These are phyloP conservation scores for Flaveria brownii DNA, from an alignment of 129 eudicot genomes.

Conservation along the genomic window DNA sequence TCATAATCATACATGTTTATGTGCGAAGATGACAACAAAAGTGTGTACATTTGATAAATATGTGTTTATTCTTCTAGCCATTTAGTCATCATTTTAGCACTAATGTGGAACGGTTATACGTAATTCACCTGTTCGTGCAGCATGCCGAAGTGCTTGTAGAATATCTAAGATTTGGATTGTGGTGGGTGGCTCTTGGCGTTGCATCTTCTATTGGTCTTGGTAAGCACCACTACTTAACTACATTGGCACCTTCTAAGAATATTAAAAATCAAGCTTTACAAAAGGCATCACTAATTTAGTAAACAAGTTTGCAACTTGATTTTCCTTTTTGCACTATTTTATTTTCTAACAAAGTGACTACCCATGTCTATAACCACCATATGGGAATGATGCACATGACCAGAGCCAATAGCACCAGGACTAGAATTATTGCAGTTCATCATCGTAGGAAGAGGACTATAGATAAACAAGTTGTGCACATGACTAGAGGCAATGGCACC, in stretches of 20 bases:
- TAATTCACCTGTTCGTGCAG: conserved; percentile 38
- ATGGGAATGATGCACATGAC: background rate
- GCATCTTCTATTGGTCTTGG: conserved; percentile 96
- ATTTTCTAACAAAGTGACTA: background rate
- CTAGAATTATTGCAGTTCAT: background rate
- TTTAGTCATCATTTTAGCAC: background rate
- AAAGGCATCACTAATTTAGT: background rate
- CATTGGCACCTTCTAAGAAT: background rate
- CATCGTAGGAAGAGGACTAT: background rate
- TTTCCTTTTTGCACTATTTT: background rate
- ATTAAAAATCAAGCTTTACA: background rate
- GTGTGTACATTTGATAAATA: background rate
- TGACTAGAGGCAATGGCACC: background rate
- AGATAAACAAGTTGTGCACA: background rate
- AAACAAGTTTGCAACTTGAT: background rate
- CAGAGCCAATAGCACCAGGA: background rate
- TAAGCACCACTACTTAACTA: conserved; percentile 27
- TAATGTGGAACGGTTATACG: conserved; percentile 3
- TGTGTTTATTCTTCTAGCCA: background rate
- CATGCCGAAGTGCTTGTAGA: conserved; percentile 54
- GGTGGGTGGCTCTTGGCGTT: conserved; percentile 92
- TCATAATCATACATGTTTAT: background rate
- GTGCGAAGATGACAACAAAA: background rate
- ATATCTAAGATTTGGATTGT: conserved; percentile 60
- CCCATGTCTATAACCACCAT: background rate